A percentile compares a stretch with the other conserved stretches of the same genome.
Evolutionary conservation across 305 asterid species (phyloP).

Genomic region (Withania somnifera): DNA sequence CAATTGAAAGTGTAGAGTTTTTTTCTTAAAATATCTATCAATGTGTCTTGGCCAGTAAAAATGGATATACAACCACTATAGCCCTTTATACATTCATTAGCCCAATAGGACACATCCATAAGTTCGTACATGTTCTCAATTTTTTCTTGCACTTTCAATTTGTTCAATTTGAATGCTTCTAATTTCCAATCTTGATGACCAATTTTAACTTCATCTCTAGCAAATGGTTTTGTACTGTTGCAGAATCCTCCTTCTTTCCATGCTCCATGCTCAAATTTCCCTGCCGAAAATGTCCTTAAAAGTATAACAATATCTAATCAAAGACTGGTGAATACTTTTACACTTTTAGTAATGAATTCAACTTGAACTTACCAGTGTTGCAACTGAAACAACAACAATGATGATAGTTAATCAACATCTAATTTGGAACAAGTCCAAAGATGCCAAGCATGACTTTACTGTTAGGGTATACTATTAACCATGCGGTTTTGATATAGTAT

Average conservation of each 20-base stretch:
- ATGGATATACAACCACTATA: constrained; percentile 35
- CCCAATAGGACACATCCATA: constrained; percentile 42
- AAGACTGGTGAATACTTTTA: not conserved
- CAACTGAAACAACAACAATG: not conserved
- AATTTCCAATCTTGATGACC: constrained; percentile 16
- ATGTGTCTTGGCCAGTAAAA: constrained; percentile 51
- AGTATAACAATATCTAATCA: not conserved
- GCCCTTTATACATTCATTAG: constrained; percentile 40
- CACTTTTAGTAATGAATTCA: not conserved
- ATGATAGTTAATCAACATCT: no score
- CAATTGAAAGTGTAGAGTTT: not conserved
- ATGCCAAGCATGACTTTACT: no score
- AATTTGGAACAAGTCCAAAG: no score
- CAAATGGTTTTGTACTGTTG: constrained; percentile 31
- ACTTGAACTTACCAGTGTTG: not conserved
- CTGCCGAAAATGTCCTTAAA: constrained; percentile 10
- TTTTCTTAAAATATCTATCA: constrained; percentile 29
- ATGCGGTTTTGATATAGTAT: no score
- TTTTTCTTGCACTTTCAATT: constrained; percentile 24
- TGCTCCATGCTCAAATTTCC: constrained; percentile 37
- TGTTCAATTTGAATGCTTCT: constrained; percentile 36
- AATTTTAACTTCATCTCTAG: constrained; percentile 10
- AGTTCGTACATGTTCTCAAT: constrained; percentile 23
- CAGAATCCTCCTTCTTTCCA: constrained; percentile 62
- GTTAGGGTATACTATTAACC: no score